These are phyloP conservation scores for Yamagishiella unicocca DNA, from an alignment of 139 green algal genomes.

Conservation along the genomic window DNA sequence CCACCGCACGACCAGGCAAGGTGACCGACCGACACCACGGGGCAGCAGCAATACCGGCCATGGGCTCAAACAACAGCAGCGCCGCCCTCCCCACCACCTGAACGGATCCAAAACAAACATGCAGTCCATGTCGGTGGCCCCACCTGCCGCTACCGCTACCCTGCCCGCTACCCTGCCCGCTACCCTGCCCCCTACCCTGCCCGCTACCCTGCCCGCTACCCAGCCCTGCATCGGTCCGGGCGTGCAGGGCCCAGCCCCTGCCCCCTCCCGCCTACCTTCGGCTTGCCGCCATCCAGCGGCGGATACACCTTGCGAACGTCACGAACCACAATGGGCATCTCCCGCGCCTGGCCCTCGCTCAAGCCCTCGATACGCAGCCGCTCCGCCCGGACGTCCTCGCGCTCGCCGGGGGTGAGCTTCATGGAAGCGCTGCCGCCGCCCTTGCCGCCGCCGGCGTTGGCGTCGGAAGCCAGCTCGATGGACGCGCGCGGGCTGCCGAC, in stretches of 20 bases:
- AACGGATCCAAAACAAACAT: too few species aligned
- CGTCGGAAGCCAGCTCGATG: neutral
- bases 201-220: too few species aligned
- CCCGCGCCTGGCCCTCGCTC: neutral
- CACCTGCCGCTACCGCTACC: too few species aligned
- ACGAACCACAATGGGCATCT: conserved; percentile 80
- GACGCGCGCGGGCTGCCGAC: neutral
- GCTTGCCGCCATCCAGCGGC: conserved; percentile 64
- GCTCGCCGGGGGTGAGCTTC: neutral
- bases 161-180: too few species aligned
- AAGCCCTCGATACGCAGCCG: conserved; percentile 24
- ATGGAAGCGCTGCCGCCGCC: neutral
- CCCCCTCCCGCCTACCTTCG: conserved; percentile 45
- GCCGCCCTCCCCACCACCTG: too few species aligned
- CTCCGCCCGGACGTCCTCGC: conserved; percentile 45
- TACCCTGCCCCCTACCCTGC: too few species aligned
- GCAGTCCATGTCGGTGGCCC: too few species aligned
- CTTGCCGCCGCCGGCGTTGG: neutral
- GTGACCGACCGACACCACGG: too few species aligned
- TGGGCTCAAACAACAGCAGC: too few species aligned
- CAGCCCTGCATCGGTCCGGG: too few species aligned
- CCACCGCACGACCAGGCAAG: neutral
- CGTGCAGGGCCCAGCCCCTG: too few species aligned
- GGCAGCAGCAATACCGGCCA: too few species aligned
- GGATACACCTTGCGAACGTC: conserved; percentile 86